These are phyloP conservation scores for Trametes sp. DNA, from an alignment of 1,284 basidiomycete genomes.

Conservation along the genomic window DNA sequence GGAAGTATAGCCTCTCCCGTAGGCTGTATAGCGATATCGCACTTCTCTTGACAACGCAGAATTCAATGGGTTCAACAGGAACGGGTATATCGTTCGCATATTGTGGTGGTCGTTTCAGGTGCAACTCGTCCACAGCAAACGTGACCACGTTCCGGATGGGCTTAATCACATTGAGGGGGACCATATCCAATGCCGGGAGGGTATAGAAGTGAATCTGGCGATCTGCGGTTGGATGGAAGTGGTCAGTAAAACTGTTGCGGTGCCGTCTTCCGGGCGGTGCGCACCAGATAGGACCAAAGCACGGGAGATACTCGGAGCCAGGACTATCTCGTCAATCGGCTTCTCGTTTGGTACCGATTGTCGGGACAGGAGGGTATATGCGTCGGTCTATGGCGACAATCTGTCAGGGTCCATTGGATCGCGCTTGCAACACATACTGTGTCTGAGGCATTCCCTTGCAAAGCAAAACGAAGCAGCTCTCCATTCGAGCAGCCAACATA, in stretches of 20 bases:
- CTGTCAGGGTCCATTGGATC: background rate
- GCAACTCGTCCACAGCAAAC: slow-evolving; percentile 83
- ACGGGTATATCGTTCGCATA: slow-evolving; percentile 47
- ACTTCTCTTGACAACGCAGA: slow-evolving; percentile 80
- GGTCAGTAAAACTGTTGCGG: background rate
- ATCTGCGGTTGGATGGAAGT: slow-evolving; percentile 51
- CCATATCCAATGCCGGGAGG: slow-evolving; percentile 79
- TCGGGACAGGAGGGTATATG: slow-evolving; percentile 72
- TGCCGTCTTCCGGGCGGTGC: background rate
- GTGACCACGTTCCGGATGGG: slow-evolving; percentile 82
- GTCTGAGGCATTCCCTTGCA: slow-evolving; percentile 62
- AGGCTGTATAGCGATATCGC: slow-evolving; percentile 74
- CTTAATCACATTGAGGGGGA: slow-evolving; percentile 65
- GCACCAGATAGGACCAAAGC: slow-evolving; percentile 77
- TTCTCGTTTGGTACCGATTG: slow-evolving; percentile 69
- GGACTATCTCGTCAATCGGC: slow-evolving; percentile 78
- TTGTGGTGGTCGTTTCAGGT: slow-evolving; percentile 63
- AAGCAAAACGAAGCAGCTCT: slow-evolving; percentile 69
- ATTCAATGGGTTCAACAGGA: slow-evolving; percentile 67
- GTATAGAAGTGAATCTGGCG: slow-evolving; percentile 82
- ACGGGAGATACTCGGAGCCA: slow-evolving; percentile 77
- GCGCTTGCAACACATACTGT: slow-evolving; percentile 50
- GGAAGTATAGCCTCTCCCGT: slow-evolving; percentile 63
- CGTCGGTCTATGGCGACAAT: slow-evolving; percentile 54
- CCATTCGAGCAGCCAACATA: slow-evolving; percentile 80